Evolutionary conservation across 495 filamentous ascomycete species (phyloP).

Genomic region (Trichoderma erinaceum): DNA sequence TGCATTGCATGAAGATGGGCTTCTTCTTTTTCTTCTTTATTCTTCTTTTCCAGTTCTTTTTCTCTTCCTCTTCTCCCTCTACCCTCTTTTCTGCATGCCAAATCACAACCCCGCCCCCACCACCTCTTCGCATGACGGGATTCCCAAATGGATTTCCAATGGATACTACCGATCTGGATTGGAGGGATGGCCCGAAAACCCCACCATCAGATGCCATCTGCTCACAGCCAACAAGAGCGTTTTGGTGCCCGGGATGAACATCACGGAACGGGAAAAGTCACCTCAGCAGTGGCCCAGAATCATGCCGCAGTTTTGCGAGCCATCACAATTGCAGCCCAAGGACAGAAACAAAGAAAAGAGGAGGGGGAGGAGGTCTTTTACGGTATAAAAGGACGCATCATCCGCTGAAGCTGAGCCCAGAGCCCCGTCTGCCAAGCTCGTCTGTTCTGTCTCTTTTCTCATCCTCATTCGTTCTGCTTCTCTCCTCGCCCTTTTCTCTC

Average conservation of each 20-base stretch:
- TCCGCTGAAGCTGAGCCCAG: not conserved
- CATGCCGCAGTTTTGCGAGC: constrained; percentile 4
- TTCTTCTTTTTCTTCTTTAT: no score
- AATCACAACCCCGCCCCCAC: constrained; percentile 10
- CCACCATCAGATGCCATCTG: constrained; percentile 13
- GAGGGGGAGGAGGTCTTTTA: not conserved
- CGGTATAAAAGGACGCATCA: constrained; percentile 9
- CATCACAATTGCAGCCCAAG: constrained; percentile 8
- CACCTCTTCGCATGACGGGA: not conserved
- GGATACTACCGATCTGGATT: constrained; percentile 12
- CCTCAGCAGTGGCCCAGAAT: not conserved
- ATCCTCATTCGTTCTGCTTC: not conserved
- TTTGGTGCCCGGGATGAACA: not conserved
- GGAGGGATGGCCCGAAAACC: not conserved
- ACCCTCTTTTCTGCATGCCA: not conserved
- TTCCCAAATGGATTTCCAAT: not conserved
- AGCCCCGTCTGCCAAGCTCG: not conserved
- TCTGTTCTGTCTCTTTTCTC: not conserved
- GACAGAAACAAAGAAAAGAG: not conserved
- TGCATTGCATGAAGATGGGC: not conserved
- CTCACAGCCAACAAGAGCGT: constrained; percentile 1
- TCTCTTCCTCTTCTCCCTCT: not conserved
- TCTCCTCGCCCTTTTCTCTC: not conserved
- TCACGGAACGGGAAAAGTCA: constrained; percentile 1
- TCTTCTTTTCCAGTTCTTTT: no score